Percentiles rank a stretch among this genome's conserved stretches.
phyloP scores from a whole-genome alignment of 257 asterid genomes.

The Prunella vulgaris region DNA sequence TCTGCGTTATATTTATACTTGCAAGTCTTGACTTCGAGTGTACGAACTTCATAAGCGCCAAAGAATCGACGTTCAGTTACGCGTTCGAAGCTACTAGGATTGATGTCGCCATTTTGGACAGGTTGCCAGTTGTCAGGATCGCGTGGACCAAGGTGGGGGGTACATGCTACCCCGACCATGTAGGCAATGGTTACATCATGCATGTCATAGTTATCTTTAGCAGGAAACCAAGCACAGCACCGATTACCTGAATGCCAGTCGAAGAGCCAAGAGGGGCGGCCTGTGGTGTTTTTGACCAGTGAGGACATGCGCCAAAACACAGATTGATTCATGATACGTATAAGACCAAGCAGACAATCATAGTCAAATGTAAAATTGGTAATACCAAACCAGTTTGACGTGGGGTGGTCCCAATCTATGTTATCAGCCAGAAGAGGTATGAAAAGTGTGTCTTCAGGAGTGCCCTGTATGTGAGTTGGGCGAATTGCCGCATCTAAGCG shows the following conservation, averaged over 20 bases:
- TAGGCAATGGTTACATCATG: neutral
- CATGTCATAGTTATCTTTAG: neutral
- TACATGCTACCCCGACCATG: neutral
- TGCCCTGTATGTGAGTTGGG: neutral
- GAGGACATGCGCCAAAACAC: neutral
- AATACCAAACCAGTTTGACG: neutral
- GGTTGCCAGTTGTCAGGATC: neutral
- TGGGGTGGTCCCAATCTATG: neutral
- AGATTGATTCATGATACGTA: neutral
- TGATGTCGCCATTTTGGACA: neutral
- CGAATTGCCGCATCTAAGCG: neutral
- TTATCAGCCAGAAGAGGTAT: neutral
- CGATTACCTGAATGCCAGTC: neutral
- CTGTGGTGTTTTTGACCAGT: neutral
- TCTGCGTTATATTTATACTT: neutral
- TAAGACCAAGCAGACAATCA: neutral
- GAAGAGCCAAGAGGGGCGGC: neutral
- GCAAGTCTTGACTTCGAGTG: neutral
- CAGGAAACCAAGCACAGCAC: neutral
- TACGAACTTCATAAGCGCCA: neutral
- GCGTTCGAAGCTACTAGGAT: neutral
- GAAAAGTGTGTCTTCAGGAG: neutral
- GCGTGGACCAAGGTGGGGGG: neutral
- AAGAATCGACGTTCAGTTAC: neutral
- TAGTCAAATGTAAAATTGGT: neutral